Evolutionary conservation across 352 stramenopile genomes (phyloP), one percentile per base, ranked within the genome.

Genomic region (Nothophytophthora sp.): DNA sequence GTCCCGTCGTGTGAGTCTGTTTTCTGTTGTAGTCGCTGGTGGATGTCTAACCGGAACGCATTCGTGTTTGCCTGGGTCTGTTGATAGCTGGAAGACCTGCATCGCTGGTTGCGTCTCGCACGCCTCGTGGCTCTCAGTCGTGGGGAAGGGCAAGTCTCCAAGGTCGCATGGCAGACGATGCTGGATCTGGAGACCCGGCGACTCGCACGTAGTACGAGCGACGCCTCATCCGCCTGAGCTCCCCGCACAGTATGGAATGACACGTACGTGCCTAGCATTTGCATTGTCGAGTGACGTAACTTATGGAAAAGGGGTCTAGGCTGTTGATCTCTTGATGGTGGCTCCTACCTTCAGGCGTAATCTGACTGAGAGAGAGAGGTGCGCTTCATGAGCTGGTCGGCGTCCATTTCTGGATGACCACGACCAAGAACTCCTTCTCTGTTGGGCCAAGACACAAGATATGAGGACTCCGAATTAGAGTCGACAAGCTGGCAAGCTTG

Each of bases 371-470:
- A 22, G 19, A 3, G 18, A 10, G 19, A 16, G 15, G 22, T 8
- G 15, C n/a, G n/a, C n/a, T 48, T n/a, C 62, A 74, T 32, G 38
- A 55, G 29, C 50, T 82, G 24, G 56, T 69, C 24, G 86, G 86
- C 35, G 67, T 78, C 94, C 92, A 98, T 56, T 90, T 88, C 59
- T 98, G 94, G 43, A 98, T 97, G 13, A 98, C 84, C 23, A 98
- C 90, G 24, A 98, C 88, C 15, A 97, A 70, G 52, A 98, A 98
- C 39, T 98, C 90, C 41, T 82, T 79, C 61, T 97, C 91, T 94
- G 52, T 34, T 24, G 11, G 37, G 27, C 34, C 16, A 46, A 40
- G 0, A 24, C 18, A 19, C 40, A 34, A 42, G n/a, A 22, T 24
- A 25, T 38, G 16, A 63, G 25, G 20, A 22, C 12, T n/a, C n/a